A percentile compares a stretch with the other conserved stretches of the same genome.
Evolutionary conservation across 108 stramenopile species (phyloP).

Genomic region (Pseudonitzschia delicatissima): DNA sequence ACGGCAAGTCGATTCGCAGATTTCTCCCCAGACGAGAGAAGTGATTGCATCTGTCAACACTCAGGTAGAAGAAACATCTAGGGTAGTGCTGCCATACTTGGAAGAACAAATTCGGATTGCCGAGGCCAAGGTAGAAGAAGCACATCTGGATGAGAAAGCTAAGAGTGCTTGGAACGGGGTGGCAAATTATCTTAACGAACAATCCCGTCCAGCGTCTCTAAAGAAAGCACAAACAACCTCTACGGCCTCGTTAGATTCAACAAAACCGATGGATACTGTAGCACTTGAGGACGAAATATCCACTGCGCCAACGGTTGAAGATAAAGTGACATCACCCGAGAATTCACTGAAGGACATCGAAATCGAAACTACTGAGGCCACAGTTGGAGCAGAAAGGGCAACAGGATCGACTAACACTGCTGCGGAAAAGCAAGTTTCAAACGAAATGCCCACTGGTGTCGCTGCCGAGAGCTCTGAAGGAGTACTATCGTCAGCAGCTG

Average conservation of each 20-base stretch:
- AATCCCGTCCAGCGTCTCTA: background rate
- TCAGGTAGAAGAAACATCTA: slow-evolving; percentile 10
- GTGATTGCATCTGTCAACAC: slow-evolving; percentile 4
- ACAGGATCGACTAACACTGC: too few relatives aligned
- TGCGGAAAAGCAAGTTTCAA: too few relatives aligned
- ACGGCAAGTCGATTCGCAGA: background rate
- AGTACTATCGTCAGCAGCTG: too few relatives aligned
- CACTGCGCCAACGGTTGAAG: too few relatives aligned
- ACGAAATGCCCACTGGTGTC: too few relatives aligned
- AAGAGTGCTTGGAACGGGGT: slow-evolving; percentile 5
- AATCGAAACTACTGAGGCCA: background rate
- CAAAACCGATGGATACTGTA: background rate
- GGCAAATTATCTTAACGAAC: background rate
- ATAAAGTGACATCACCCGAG: slow-evolving; percentile 1
- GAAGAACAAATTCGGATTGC: slow-evolving; percentile 19
- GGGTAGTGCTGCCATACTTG: slow-evolving; percentile 14
- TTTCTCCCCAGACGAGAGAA: slow-evolving; percentile 4
- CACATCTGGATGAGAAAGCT: slow-evolving; percentile 2
- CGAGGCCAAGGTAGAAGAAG: slow-evolving; percentile 17
- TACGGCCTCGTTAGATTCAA: background rate
- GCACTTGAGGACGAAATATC: too few relatives aligned
- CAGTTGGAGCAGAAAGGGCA: background rate
- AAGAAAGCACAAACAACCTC: background rate
- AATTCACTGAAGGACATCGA: background rate
- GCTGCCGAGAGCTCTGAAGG: too few relatives aligned